These are phyloP conservation scores for Biscogniauxia mediterranea DNA, from an alignment of 2,329 filamentous ascomycete species.

Conservation along the genomic window DNA sequence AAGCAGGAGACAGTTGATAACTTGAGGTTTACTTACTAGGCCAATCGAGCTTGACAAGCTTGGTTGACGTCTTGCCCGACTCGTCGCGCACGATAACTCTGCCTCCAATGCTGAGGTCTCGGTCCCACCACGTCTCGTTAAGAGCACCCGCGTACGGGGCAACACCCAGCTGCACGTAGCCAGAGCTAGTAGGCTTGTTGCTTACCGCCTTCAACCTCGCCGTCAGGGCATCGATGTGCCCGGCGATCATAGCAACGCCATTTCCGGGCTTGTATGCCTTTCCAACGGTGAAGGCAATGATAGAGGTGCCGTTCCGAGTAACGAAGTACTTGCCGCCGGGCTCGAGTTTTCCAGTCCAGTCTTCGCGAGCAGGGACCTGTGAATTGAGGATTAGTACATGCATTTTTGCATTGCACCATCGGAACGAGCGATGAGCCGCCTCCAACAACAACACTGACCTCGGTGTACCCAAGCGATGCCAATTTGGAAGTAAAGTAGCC, in stretches of 20 bases:
- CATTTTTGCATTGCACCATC: neutral
- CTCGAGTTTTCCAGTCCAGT: constrained; percentile 71
- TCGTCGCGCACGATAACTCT: constrained; percentile 79
- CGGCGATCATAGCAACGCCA: constrained; percentile 83
- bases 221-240: constrained; percentile 90
- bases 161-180: constrained; percentile 85
- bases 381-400: constrained; percentile 1
- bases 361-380: constrained; percentile 73
- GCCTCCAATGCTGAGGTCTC: constrained; percentile 87
- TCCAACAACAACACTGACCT: constrained; percentile 45
- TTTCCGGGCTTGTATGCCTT: constrained; percentile 79
- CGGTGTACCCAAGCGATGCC: constrained; percentile 68
- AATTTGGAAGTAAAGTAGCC: constrained; percentile 74
- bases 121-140: constrained; percentile 94
- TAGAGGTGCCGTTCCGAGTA: constrained; percentile 78
- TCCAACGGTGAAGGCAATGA: constrained; percentile 84
- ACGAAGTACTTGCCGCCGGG: constrained; percentile 86
- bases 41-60: constrained; percentile 89
- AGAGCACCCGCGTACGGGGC: constrained; percentile 89
- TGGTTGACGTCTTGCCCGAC: constrained; percentile 73
- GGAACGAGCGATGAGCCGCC: neutral
- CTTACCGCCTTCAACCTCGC: constrained; percentile 90
- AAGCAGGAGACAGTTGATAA: constrained; percentile 9
- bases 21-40: constrained; percentile 53
- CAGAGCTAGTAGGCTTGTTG: constrained; percentile 77